A percentile compares a stretch with the other conserved stretches of the same genome.
Evolutionary conservation across 768 basidiomycete genomes (phyloP).

Genomic region (Lactarius sp.): DNA sequence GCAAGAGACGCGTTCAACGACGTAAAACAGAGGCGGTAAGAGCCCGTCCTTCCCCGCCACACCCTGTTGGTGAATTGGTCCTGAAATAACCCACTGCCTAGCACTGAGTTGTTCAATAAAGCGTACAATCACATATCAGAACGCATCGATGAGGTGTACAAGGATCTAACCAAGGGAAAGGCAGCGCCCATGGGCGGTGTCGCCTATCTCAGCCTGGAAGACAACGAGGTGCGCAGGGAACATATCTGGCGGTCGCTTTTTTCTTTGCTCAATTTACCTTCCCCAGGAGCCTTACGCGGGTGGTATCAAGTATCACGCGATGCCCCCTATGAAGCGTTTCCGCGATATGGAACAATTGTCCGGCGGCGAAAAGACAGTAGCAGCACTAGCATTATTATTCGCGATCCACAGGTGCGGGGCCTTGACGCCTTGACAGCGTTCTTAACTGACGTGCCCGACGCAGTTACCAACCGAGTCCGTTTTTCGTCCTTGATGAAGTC

Average conservation of each 20-base stretch:
- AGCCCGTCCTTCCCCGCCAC: neutral
- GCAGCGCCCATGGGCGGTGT: slow-evolving; percentile 93
- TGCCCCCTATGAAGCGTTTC: slow-evolving; percentile 99
- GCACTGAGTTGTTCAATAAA: slow-evolving; percentile 86
- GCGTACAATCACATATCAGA: slow-evolving; percentile 97
- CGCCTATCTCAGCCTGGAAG: slow-evolving; percentile 93
- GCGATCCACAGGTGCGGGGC: slow-evolving; percentile 81
- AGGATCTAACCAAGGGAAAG: slow-evolving; percentile 94
- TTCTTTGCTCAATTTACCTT: neutral
- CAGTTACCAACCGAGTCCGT: slow-evolving; percentile 94
- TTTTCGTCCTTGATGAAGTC: slow-evolving; percentile 98
- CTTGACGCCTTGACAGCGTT: neutral
- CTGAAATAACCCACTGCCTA: slow-evolving; percentile 23
- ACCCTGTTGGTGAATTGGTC: neutral
- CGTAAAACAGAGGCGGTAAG: slow-evolving; percentile 73
- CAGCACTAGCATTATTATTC: slow-evolving; percentile 92
- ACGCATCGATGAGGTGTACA: slow-evolving; percentile 92
- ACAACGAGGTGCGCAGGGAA: slow-evolving; percentile 69
- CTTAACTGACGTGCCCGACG: neutral
- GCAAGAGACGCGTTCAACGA: slow-evolving; percentile 93
- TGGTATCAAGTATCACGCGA: slow-evolving; percentile 98
- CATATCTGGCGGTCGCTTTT: slow-evolving; percentile 1
- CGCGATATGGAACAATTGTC: slow-evolving; percentile 98
- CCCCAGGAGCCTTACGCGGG: slow-evolving; percentile 73
- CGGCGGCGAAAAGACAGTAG: slow-evolving; percentile 98